Base-by-base conservation (phyloP, 441 rosid species). In the Pelargonium fulgidum region DNA sequence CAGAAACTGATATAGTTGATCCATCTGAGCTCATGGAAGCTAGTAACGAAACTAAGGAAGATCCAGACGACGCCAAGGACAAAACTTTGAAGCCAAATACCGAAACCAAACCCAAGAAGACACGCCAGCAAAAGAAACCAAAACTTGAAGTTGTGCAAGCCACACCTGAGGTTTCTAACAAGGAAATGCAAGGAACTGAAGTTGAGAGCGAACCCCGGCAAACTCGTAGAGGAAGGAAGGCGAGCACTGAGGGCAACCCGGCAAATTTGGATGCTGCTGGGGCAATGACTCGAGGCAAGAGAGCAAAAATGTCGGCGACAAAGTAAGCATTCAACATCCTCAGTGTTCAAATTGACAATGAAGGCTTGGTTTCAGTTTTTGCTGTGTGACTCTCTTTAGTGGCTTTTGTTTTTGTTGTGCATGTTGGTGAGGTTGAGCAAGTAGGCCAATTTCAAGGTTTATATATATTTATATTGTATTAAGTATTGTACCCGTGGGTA, bases 251-350 rank as follows among this genome's bases (percentile, higher is more conserved):
- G 62, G 62, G 26, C 19, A 22, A 17, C 0, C 19, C 7, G 20
- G 62, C 62, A 17, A 56, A 12, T 2, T 10, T 24, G 3, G 20
- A 24, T 56, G 12, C 62, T 17, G 12, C 24, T 19, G 62, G 62
- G 26, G 62, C 62, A 56, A 17, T 17, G 26, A 56, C 62, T 24
- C 62, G 26, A 56, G 20, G 62, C 62, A 56, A 56, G 62, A 56
- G 26, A 56, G 62, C 62, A 1, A 56, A 56, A 56, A 16, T 19
- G 26, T 29, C 26, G 19, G 17, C 14, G 7, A 50, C 16, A 29
- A 1, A 29, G 36, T 29, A 29, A 29, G 36, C 4, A 29, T 29
- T 29, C 3, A 4, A 29, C 36, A 3, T 29, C 36, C 36, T 3
- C 3, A 29, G 36, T 29, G 4, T 29, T 29, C 36, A 29, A 29